Base-by-base conservation (phyloP, 768 basidiomycete genomes). In the Postia placenta region DNA sequence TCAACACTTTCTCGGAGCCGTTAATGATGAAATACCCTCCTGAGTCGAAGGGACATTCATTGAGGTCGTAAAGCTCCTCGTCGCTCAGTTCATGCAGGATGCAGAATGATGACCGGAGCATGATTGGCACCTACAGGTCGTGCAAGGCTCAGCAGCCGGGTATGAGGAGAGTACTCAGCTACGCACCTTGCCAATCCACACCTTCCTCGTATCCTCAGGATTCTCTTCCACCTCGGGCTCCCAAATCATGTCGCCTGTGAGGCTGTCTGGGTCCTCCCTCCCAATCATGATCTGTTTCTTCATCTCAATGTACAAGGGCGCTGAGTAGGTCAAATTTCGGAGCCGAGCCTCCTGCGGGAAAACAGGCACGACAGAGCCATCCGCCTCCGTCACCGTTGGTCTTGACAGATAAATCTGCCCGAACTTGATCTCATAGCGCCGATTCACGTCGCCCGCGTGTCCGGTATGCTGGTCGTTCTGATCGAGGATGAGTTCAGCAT, bases 11-110 rank as follows among this genome's bases (percentile, higher is more conserved):
- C 66, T 99, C 96, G 2, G 96, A 98, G 11, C 96, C 96, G 58
- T 97, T 98, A 72, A 99, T 97, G 63, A 99, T 92, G 67, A 99
- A 99, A 66, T 99, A 99, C 42, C 96, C 96, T 66, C 96, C 96
- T 33, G 93, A 92, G 68, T 99, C 96, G 62, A 94, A 95, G 4
- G 95, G 95, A 64, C 96, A 99, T 70, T 99, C 96, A 62, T 96
- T 97, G 57, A 98, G 71, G 60, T 93, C 89, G 65, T 84, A 91
- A 42, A 94, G 72, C 55, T 91, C 87, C 54, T 80, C 77, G 42
- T 94, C 90, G 56, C 77, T 76, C 27, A 97, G 69, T 17, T 73
- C 83, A 58, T 85, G 78, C 27, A 98, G 80, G 50, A 95, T 90
- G 68, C 96, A 99, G 73, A 95, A 97, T 7, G 87, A 87, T 4